Evolutionary conservation across 2,329 filamentous ascomycete species (phyloP).

Genomic region (Neonectria hederae): DNA sequence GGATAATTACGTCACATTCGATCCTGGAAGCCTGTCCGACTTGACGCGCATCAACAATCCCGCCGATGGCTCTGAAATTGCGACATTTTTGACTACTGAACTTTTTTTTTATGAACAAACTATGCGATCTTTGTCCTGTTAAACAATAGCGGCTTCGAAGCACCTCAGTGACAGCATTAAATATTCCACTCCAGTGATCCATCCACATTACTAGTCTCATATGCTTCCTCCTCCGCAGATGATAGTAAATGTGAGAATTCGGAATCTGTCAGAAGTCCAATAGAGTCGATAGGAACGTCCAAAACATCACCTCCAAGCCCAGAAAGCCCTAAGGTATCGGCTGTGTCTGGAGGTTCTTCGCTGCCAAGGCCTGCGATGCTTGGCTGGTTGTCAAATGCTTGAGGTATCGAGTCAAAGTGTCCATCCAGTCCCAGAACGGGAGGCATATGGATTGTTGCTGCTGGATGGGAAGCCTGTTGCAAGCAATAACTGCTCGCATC

Average conservation of each 20-base stretch:
- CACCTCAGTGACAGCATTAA: background rate
- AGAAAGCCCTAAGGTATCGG: background rate
- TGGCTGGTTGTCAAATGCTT: background rate
- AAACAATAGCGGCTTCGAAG: background rate
- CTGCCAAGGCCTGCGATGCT: background rate
- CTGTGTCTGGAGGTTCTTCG: background rate
- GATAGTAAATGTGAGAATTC: background rate
- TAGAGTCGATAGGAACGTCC: too few species aligned
- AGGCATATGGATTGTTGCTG: background rate
- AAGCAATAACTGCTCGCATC: too few species aligned
- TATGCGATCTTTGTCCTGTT: background rate
- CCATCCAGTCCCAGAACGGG: background rate
- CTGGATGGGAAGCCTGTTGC: background rate
- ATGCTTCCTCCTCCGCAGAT: background rate
- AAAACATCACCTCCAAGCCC: background rate
- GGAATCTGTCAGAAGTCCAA: background rate
- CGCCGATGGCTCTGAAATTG: conserved; percentile 13
- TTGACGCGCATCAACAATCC: conserved; percentile 5
- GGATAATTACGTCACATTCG: conserved; percentile 17
- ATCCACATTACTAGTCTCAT: background rate
- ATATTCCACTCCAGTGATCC: background rate
- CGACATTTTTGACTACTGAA: background rate
- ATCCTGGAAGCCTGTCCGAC: conserved; percentile 4
- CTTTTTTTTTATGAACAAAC: too few species aligned
- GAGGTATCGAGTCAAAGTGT: background rate